Conservation (phyloP, 495 filamentous ascomycete species). For the Trichoderma gamsii region DNA sequence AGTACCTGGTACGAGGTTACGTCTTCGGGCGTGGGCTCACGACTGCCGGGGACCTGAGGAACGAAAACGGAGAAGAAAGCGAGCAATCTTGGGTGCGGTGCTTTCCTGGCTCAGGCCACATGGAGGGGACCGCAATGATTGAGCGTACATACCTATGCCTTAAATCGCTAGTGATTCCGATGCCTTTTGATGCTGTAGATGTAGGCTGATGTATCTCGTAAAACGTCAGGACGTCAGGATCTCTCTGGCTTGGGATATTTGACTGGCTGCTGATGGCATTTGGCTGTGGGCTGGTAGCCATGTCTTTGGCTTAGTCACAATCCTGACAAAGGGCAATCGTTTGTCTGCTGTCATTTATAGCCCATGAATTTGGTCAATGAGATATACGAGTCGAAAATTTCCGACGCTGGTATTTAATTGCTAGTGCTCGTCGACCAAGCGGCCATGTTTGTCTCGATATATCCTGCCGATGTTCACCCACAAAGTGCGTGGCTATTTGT, state of each 20-base stretch:
- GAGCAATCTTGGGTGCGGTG: slow-evolving; percentile 55
- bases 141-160: slow-evolving; percentile 39
- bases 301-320: not conserved
- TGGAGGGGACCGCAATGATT: slow-evolving; percentile 53
- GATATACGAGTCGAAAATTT: too few species aligned
- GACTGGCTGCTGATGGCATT: not conserved
- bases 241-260: not conserved
- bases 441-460: too few species aligned
- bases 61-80: slow-evolving; percentile 50
- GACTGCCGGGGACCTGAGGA: slow-evolving; percentile 41
- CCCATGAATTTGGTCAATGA: too few species aligned
- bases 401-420: too few species aligned
- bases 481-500: too few species aligned
- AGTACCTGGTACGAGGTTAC: slow-evolving; percentile 35
- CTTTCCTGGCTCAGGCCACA: slow-evolving; percentile 30
- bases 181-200: slow-evolving; percentile 3
- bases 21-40: slow-evolving; percentile 32
- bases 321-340: too few species aligned
- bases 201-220: not conserved
- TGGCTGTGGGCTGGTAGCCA: not conserved
- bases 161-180: not conserved
- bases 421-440: too few species aligned
- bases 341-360: too few species aligned
- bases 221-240: not conserved
- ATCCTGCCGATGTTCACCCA: too few species aligned